Evolutionary conservation across 495 filamentous ascomycete genomes (phyloP).

Genomic region (Penicillium flavigenum): DNA sequence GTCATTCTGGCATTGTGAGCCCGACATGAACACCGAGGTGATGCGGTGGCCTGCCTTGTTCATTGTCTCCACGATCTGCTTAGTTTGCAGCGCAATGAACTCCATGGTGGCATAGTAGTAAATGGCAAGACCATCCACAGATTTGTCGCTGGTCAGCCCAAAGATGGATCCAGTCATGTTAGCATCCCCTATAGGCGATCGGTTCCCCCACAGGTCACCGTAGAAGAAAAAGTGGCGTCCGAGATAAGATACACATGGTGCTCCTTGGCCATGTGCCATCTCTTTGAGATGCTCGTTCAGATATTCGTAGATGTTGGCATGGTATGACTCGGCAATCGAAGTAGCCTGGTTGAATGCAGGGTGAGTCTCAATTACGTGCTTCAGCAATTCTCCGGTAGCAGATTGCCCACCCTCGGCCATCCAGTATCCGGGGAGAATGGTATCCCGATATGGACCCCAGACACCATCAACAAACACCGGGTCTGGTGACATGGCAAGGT

Average conservation of each 20-base stretch:
- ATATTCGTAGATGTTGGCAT: slow-evolving; percentile 88
- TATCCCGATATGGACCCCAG: slow-evolving; percentile 95
- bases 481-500: slow-evolving; percentile 89
- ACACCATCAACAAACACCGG: slow-evolving; percentile 91
- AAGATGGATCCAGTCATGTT: slow-evolving; percentile 87
- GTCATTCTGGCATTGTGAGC: slow-evolving; percentile 92
- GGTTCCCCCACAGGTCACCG: slow-evolving; percentile 96
- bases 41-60: slow-evolving; percentile 82
- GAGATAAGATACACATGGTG: slow-evolving; percentile 78
- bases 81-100: slow-evolving; percentile 94
- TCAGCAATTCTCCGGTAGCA: slow-evolving; percentile 90
- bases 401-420: slow-evolving; percentile 96
- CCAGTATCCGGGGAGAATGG: slow-evolving; percentile 87
- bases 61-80: slow-evolving; percentile 92
- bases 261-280: slow-evolving; percentile 62
- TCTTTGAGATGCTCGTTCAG: slow-evolving; percentile 84
- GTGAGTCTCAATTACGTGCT: slow-evolving; percentile 91
- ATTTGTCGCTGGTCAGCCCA: slow-evolving; percentile 80
- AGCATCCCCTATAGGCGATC: slow-evolving; percentile 87
- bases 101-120: slow-evolving; percentile 95
- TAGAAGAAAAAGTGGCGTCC: slow-evolving; percentile 97
- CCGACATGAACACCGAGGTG: slow-evolving; percentile 95
- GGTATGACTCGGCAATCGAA: slow-evolving; percentile 71
- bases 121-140: slow-evolving; percentile 79
- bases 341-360: slow-evolving; percentile 76